Conservation (phyloP, 495 filamentous ascomycete species). For the Opeltia flavorubescens region DNA sequence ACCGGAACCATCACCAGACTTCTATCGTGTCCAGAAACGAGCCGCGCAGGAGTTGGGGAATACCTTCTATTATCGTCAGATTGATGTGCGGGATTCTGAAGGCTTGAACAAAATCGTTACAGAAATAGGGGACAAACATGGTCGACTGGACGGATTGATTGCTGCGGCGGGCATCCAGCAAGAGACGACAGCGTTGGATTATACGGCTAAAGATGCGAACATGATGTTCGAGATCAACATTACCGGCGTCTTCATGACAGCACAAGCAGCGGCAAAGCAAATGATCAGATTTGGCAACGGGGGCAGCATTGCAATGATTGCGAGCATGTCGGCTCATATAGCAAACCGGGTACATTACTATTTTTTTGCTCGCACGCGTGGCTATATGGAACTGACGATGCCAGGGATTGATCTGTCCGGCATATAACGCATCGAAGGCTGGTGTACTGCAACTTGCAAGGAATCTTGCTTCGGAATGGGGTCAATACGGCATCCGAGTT, state of each 20-base stretch:
- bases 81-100: constrained; percentile 70
- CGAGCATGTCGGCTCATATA: constrained; percentile 58
- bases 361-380: neutral
- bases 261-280: constrained; percentile 54
- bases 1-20: constrained; percentile 38
- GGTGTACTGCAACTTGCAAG: constrained; percentile 72
- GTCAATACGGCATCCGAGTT: constrained; percentile 72
- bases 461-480: constrained; percentile 85
- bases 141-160: constrained; percentile 62
- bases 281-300: constrained; percentile 61
- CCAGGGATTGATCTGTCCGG: constrained; percentile 57
- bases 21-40: constrained; percentile 46
- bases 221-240: constrained; percentile 65
- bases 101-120: constrained; percentile 51
- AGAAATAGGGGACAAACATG: constrained; percentile 54
- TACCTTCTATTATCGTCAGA: constrained; percentile 60
- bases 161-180: constrained; percentile 66
- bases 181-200: constrained; percentile 54
- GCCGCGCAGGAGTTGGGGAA: constrained; percentile 53
- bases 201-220: constrained; percentile 50
- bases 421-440: constrained; percentile 86
- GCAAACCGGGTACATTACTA: constrained; percentile 43
- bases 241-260: constrained; percentile 63
- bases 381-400: constrained; percentile 1
- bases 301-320: constrained; percentile 61